Conservation (phyloP, 345 rosid species). For the Diplotaxis tenuifolia region DNA sequence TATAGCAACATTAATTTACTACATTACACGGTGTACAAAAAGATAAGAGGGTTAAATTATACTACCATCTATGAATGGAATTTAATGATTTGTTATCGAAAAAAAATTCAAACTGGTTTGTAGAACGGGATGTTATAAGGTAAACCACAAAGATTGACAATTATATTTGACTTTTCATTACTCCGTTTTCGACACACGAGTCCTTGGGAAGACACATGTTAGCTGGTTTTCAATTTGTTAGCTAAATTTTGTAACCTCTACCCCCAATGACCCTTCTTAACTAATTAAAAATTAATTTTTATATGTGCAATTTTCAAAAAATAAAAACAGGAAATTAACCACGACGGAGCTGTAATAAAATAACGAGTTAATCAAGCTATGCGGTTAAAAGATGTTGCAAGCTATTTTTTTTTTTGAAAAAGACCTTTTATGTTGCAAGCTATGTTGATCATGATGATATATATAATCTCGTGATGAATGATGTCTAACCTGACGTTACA, state of each 20-base stretch:
- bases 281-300: background rate
- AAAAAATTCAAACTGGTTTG: background rate
- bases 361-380: background rate
- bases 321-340: background rate
- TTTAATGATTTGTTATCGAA: background rate
- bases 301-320: background rate
- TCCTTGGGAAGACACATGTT: conserved; percentile 24
- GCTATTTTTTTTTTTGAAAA: too few relatives aligned
- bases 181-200: conserved; percentile 13
- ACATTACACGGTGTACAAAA: background rate
- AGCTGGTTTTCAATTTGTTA: background rate
- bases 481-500: background rate
- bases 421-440: background rate
- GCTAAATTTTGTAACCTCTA: background rate
- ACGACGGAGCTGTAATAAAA: background rate
- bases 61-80: background rate
- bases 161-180: conserved; percentile 21
- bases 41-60: background rate
- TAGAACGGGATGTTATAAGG: background rate
- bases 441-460: background rate
- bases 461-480: conserved; percentile 9
- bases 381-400: background rate
- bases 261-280: background rate
- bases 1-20: background rate
- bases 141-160: background rate